A percentile compares a stretch with the other conserved stretches of the same genome.
Conservation (phyloP, 2,329 filamentous ascomycete species). For the Aspergillus arachidicola region DNA sequence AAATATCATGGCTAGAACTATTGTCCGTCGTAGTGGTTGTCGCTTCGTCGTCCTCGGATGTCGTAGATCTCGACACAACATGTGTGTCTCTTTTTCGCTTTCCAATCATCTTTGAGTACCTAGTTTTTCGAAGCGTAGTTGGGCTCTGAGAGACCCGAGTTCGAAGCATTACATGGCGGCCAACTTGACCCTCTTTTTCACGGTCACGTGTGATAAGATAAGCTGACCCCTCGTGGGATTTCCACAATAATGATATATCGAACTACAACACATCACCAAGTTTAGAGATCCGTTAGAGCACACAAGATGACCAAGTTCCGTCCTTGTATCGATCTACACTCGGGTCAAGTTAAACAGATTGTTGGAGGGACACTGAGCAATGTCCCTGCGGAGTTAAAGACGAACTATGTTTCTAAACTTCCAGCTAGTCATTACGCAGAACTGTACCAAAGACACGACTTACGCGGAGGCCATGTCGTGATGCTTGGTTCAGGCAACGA, state of each 20-base stretch:
- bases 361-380: slow-evolving; percentile 88
- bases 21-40: slow-evolving; percentile 27
- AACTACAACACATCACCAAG: slow-evolving; percentile 13
- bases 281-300: slow-evolving; percentile 9
- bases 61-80: slow-evolving; percentile 29
- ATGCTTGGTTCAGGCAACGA: slow-evolving; percentile 92
- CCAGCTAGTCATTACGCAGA: slow-evolving; percentile 78
- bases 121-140: neutral
- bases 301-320: slow-evolving; percentile 83
- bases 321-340: slow-evolving; percentile 95
- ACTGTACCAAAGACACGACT: slow-evolving; percentile 74
- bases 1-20: slow-evolving; percentile 70
- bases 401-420: slow-evolving; percentile 87
- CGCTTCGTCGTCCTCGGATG: slow-evolving; percentile 25
- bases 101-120: slow-evolving; percentile 38
- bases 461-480: slow-evolving; percentile 88
- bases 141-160: neutral
- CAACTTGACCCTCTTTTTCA: slow-evolving; percentile 18
- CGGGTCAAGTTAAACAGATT: slow-evolving; percentile 98
- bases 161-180: neutral
- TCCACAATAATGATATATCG: slow-evolving; percentile 19
- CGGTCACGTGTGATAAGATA: slow-evolving; percentile 46
- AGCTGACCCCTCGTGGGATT: slow-evolving; percentile 20
- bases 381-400: slow-evolving; percentile 69
- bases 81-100: slow-evolving; percentile 53